A percentile compares a stretch with the other conserved stretches of the same genome.
Conservation (phyloP, 306 rosid genomes). For the Dalbergia cochinchinensis region DNA sequence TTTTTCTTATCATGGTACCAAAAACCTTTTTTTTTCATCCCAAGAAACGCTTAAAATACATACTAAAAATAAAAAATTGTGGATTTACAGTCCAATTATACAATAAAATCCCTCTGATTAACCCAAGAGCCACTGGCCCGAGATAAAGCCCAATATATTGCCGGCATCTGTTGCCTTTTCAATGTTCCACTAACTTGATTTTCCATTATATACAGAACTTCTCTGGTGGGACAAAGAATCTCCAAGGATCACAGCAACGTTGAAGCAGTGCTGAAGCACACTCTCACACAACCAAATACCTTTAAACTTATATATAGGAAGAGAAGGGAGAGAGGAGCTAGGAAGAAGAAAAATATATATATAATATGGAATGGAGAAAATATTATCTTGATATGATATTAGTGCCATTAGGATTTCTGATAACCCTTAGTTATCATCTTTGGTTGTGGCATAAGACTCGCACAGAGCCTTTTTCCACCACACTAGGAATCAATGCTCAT, state of each 20-base stretch:
- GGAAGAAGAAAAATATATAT: not conserved
- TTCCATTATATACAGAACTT: conserved; percentile 46
- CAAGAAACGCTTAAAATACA: no score
- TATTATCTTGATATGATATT: conserved; percentile 72
- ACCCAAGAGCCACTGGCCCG: no score
- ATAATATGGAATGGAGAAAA: conserved; percentile 76
- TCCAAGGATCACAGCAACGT: conserved; percentile 17
- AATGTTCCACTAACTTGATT: conserved; percentile 28
- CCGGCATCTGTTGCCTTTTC: conserved; percentile 17
- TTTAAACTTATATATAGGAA: not conserved
- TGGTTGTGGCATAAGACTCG: conserved; percentile 84
- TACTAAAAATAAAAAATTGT: no score
- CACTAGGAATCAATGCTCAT: conserved; percentile 71
- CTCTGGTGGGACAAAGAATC: conserved; percentile 20
- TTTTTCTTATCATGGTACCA: no score
- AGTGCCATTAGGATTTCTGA: conserved; percentile 73
- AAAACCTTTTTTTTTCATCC: no score
- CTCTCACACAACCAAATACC: not conserved
- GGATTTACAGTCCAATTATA: no score
- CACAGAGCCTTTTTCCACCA: conserved; percentile 67
- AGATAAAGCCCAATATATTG: no score
- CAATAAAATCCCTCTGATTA: no score
- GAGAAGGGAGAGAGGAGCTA: not conserved
- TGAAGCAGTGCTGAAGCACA: not conserved
- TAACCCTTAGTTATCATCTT: conserved; percentile 60